These are phyloP conservation scores for Didymella glomerata DNA, from an alignment of 2,329 filamentous ascomycete species.

Conservation along the genomic window DNA sequence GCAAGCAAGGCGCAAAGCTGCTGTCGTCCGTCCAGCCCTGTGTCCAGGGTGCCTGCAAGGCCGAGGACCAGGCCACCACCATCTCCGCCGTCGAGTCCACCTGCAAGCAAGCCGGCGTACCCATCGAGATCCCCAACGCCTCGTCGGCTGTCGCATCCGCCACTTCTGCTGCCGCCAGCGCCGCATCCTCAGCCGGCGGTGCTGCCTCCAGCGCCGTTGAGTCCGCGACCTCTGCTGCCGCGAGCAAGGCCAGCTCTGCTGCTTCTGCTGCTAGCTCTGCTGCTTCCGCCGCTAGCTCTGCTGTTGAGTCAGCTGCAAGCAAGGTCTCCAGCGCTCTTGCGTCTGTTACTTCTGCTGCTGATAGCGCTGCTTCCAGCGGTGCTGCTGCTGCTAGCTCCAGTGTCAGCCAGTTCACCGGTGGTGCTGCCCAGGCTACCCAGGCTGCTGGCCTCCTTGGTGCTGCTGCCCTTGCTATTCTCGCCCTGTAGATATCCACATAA, in stretches of 20 bases:
- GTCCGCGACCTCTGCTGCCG: slow-evolving; percentile 17
- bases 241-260: slow-evolving; percentile 3
- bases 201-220: slow-evolving; percentile 14
- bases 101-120: slow-evolving; percentile 45
- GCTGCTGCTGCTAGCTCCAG: slow-evolving; percentile 26
- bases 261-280: slow-evolving; percentile 24
- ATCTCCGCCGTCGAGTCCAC: slow-evolving; percentile 42
- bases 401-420: slow-evolving; percentile 45
- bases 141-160: slow-evolving; percentile 28
- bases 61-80: slow-evolving; percentile 48
- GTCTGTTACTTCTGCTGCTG: neutral
- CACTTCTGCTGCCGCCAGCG: slow-evolving; percentile 16
- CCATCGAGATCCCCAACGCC: slow-evolving; percentile 38
- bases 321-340: slow-evolving; percentile 12
- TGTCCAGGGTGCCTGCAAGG: slow-evolving; percentile 54
- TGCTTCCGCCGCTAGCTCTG: slow-evolving; percentile 20
- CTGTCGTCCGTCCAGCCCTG: slow-evolving; percentile 56
- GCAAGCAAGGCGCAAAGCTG: slow-evolving; percentile 55
- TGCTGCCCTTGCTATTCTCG: slow-evolving; percentile 47
- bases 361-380: slow-evolving; percentile 3
- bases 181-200: slow-evolving; percentile 19
- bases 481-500: slow-evolving; percentile 40
- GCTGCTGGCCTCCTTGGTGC: slow-evolving; percentile 47
- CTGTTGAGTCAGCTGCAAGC: slow-evolving; percentile 22
- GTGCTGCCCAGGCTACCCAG: slow-evolving; percentile 44